Percentiles rank a stretch among this genome's conserved stretches.
These are phyloP conservation scores for Tanacetum coccineum DNA, from an alignment of 129 eudicot genomes.

Conservation along the genomic window DNA sequence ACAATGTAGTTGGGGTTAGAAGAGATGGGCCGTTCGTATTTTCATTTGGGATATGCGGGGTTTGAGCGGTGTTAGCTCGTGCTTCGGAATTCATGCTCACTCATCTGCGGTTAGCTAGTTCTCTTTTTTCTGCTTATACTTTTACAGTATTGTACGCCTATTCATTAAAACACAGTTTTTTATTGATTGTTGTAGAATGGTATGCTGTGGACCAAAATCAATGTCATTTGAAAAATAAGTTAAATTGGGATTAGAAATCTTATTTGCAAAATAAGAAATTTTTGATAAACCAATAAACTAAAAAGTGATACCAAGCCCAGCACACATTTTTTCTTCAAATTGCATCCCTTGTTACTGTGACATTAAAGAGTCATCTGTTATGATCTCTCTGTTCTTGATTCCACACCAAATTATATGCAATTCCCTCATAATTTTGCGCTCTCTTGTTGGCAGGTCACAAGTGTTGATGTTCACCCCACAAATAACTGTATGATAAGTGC, in stretches of 20 bases:
- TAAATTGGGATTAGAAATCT: too few relatives aligned
- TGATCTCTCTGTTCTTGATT: neutral
- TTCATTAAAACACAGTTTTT: neutral
- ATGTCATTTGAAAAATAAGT: neutral
- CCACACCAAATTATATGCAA: neutral
- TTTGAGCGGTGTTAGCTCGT: conserved; percentile 84
- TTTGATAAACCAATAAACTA: too few relatives aligned
- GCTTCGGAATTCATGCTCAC: conserved; percentile 85
- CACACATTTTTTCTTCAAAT: too few relatives aligned
- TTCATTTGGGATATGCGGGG: conserved; percentile 95
- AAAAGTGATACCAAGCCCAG: too few relatives aligned
- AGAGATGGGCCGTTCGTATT: conserved; percentile 79
- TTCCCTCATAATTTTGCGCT: neutral
- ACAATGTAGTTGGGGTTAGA: conserved; percentile 90
- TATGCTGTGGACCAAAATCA: neutral
- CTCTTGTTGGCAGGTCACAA: conserved; percentile 69
- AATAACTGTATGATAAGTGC: conserved; percentile 82
- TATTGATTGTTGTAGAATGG: too few relatives aligned
- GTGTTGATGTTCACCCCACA: conserved; percentile 90
- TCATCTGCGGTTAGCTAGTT: conserved; percentile 74
- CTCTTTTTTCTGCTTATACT: neutral
- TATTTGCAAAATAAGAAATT: too few relatives aligned
- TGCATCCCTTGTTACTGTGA: too few relatives aligned
- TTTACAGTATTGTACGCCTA: neutral
- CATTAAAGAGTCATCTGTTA: neutral